Evolutionary conservation across 2,329 filamentous ascomycete species (phyloP).

Genomic region (Pseudopyricularia javanii): DNA sequence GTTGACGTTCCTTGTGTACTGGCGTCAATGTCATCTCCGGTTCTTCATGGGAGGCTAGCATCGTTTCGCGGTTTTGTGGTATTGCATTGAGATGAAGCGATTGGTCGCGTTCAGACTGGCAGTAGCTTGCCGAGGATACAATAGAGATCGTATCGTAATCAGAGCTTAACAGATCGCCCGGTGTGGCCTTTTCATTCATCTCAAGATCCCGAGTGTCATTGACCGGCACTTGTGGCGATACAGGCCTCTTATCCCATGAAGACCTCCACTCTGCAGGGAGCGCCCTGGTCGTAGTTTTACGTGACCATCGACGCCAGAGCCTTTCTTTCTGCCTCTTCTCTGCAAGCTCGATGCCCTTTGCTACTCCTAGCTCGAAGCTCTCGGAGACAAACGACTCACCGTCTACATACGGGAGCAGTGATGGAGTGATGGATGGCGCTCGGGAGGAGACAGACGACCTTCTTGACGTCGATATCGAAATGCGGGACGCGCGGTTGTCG

Average conservation of each 20-base stretch:
- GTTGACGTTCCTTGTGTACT: not conserved
- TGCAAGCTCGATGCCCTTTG: not conserved
- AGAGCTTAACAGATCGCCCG: not conserved
- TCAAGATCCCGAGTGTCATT: not conserved
- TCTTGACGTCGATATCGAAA: constrained; percentile 33
- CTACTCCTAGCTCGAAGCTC: not conserved
- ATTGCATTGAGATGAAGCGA: not conserved
- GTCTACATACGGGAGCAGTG: constrained; percentile 4
- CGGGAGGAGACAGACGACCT: not conserved
- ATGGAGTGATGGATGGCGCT: constrained; percentile 5
- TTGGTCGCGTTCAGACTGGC: not conserved
- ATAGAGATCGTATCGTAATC: not conserved
- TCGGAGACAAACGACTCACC: constrained; percentile 2
- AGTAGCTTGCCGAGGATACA: not conserved
- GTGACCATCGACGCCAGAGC: not conserved
- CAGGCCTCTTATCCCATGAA: not conserved
- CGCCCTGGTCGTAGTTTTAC: not conserved
- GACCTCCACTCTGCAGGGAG: not conserved
- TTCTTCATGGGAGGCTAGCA: not conserved
- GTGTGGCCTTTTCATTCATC: not conserved
- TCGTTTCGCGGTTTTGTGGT: not conserved
- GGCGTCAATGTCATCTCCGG: not conserved
- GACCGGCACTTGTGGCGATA: not conserved
- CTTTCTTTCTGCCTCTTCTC: not conserved
- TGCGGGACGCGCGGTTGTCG: constrained; percentile 32